Base-by-base conservation (phyloP, 148 eudicot species). In the Cornus florida region DNA sequence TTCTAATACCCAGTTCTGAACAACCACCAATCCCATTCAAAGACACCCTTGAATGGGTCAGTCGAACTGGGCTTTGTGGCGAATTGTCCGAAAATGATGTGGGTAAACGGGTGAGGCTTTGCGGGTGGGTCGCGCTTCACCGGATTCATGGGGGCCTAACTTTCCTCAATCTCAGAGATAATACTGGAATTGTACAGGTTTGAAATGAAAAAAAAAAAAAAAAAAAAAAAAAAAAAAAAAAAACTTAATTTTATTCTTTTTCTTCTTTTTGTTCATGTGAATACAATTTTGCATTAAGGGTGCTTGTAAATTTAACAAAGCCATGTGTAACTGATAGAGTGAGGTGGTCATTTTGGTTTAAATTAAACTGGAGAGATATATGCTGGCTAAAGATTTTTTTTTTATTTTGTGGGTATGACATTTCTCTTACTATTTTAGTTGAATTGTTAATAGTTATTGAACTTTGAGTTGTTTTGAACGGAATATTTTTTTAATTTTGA, bases 101-200 rank as follows among this genome's bases (percentile, higher is more conserved):
- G 35, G 98, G 97, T 53, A 86, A 80, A 80, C 84, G 92, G 85
- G 97, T 95, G 70, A 86, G 87, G 75, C 89, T 93, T 14, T 95
- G 98, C 70, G 98, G 98, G 67, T 93, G 98, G 98, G 97, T 95
- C 66, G 98, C 94, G 6, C 90, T 92, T 67, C 97, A 92, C 60
- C 88, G 98, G 74, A 82, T 90, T 32, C 97, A 95, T 75, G 93
- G 93, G 17, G 93, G 97, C 1, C 91, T 95, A 39, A 92, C 97
- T 69, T 95, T 95, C 78, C 71, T 95, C 35, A 92, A 71, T 79
- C 90, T 95, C n/a, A 79, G 98, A 70, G 97, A 95, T 53, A 93
- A 93, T 19, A 74, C 94, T 69, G 98, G 98, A 64, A 85, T 92
- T 77, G 88, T 95, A 80, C 98, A 93, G 98, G 97, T 95, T 31